Evolutionary conservation across 345 rosid genomes (phyloP).

Genomic region (Eucalyptus polybractea): DNA sequence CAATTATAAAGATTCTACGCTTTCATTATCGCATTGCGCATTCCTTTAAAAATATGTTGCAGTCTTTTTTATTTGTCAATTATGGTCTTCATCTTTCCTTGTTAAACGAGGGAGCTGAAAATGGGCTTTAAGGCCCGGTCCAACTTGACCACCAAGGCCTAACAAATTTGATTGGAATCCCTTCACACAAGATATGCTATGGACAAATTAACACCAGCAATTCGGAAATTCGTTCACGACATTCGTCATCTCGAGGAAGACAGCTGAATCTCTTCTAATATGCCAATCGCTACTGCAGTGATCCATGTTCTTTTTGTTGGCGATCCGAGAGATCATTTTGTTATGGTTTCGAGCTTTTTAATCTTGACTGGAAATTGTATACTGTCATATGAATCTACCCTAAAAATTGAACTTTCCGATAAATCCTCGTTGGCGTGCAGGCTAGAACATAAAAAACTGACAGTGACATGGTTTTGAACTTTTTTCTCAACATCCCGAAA

Average conservation of each 20-base stretch:
- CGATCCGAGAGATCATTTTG: background rate
- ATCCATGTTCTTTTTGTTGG: background rate
- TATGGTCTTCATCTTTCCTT: background rate
- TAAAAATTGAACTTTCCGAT: background rate
- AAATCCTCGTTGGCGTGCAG: background rate
- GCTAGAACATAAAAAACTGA: background rate
- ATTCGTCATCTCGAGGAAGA: background rate
- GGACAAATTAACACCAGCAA: background rate
- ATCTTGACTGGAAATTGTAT: background rate
- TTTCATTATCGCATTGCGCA: background rate
- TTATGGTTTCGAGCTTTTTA: background rate
- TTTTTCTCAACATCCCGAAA: background rate
- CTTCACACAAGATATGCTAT: background rate
- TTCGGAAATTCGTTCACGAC: background rate
- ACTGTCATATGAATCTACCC: background rate
- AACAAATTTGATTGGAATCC: background rate
- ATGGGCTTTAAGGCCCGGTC: background rate
- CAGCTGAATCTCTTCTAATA: background rate
- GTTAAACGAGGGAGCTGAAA: background rate
- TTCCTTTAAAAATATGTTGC: background rate
- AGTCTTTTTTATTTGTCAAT: background rate
- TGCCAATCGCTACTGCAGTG: background rate
- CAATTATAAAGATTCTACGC: background rate
- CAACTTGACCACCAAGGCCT: background rate
- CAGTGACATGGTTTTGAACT: too few species aligned